A percentile compares a stretch with the other conserved stretches of the same genome.
These are phyloP conservation scores for Colletotrichum sp. DNA, from an alignment of 2,329 filamentous ascomycete genomes.

Conservation along the genomic window DNA sequence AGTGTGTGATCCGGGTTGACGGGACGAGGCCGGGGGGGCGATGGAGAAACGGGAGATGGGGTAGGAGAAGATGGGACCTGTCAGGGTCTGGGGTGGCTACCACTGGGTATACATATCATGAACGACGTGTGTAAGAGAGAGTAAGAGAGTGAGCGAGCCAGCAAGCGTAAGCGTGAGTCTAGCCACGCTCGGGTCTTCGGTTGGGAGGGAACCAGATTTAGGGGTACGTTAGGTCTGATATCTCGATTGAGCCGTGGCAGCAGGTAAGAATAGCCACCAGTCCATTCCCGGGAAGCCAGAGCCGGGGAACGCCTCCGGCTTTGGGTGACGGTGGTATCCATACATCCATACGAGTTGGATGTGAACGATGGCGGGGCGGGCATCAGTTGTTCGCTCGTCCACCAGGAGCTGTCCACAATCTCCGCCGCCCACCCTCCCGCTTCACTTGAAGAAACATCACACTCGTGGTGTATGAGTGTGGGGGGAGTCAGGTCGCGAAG, in stretches of 20 bases:
- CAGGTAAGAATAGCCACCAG: slow-evolving; percentile 12
- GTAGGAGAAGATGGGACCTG: not conserved
- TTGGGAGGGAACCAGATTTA: not conserved
- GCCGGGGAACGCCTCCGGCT: not conserved
- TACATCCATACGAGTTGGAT: not conserved
- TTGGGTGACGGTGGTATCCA: not conserved
- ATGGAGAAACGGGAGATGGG: not conserved
- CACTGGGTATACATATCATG: slow-evolving; percentile 11
- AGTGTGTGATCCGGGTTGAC: not conserved
- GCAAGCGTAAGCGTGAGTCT: not conserved
- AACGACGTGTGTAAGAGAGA: not conserved
- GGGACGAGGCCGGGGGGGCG: not conserved
- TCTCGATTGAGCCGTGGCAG: slow-evolving; percentile 2
- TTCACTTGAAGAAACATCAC: not conserved
- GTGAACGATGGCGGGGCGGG: not conserved
- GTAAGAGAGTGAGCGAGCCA: not conserved
- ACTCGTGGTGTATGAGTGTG: not conserved
- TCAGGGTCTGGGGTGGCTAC: slow-evolving; percentile 6
- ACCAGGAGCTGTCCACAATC: not conserved
- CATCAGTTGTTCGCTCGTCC: not conserved
- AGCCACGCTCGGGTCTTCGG: not conserved
- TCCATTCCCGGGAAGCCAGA: not conserved
- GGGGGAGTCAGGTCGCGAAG: not conserved
- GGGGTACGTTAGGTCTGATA: slow-evolving; percentile 2
- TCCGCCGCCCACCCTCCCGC: not conserved